Evolutionary conservation across 176 grass and related monocot species (phyloP).

Genomic region (Eleusine coracana): DNA sequence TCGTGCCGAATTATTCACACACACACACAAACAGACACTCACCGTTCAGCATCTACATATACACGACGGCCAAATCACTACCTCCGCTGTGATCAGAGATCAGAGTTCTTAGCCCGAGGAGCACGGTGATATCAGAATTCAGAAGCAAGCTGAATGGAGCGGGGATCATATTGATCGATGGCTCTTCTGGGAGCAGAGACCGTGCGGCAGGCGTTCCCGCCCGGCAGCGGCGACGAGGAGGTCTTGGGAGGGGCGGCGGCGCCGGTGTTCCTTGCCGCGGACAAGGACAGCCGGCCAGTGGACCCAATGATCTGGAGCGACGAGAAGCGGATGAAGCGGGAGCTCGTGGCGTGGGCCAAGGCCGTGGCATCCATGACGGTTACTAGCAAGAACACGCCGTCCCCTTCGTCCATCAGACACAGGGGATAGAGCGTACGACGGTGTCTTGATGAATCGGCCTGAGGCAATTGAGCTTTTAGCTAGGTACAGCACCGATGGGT

Average conservation of each 20-base stretch:
- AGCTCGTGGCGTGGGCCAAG: constrained; percentile 77
- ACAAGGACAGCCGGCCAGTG: constrained; percentile 33
- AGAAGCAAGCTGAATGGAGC: neutral
- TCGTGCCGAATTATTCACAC: neutral
- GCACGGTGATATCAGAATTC: neutral
- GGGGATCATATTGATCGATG: neutral
- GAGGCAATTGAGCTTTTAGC: neutral
- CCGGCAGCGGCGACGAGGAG: neutral
- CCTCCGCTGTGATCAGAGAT: neutral
- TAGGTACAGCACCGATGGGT: neutral
- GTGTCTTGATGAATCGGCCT: neutral
- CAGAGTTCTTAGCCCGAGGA: too few relatives aligned
- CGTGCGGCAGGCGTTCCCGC: neutral
- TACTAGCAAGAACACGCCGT: too few relatives aligned
- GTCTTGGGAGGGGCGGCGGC: neutral
- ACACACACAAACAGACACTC: neutral
- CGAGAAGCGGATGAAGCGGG: constrained; percentile 74
- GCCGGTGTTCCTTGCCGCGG: constrained; percentile 23
- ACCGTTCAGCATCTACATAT: neutral
- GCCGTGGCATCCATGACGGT: constrained; percentile 60
- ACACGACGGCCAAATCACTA: neutral
- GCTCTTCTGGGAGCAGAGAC: neutral
- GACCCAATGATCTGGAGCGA: constrained; percentile 60
- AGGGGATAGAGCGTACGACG: neutral
- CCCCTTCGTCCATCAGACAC: neutral